These are phyloP conservation scores for Hypoxylon subgilvum DNA, from an alignment of 495 filamentous ascomycete genomes.

Conservation along the genomic window DNA sequence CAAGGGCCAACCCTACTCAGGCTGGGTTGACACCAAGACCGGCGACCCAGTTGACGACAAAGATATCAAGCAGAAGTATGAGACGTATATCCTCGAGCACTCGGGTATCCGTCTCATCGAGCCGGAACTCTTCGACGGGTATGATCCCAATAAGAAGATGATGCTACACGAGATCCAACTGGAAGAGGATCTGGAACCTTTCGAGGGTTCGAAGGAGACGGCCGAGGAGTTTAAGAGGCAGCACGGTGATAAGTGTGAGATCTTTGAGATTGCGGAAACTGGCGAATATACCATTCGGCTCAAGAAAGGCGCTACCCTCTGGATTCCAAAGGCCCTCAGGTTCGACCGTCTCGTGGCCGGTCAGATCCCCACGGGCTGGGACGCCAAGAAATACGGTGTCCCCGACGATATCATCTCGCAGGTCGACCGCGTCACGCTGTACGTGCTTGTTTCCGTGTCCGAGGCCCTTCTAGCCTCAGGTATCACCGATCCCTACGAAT, in stretches of 20 bases:
- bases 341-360: conserved; percentile 98
- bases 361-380: conserved; percentile 96
- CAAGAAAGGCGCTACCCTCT: conserved; percentile 89
- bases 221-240: conserved; percentile 96
- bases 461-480: conserved; percentile 89
- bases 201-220: conserved; percentile 95
- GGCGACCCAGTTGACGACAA: conserved; percentile 97
- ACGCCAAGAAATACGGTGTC: conserved; percentile 91
- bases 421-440: conserved; percentile 94
- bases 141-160: conserved; percentile 98
- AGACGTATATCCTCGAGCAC: conserved; percentile 95
- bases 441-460: conserved; percentile 88
- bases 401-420: conserved; percentile 97
- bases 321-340: conserved; percentile 94
- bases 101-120: conserved; percentile 97
- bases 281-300: conserved; percentile 93
- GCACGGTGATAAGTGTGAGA: conserved; percentile 95
- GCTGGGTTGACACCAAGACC: conserved; percentile 95
- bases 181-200: conserved; percentile 93
- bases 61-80: conserved; percentile 94
- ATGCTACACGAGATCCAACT: conserved; percentile 97
- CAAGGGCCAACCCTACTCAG: conserved; percentile 94
- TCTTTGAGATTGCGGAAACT: conserved; percentile 92
- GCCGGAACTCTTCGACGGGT: conserved; percentile 94
- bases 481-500: conserved; percentile 99